phyloP scores from a whole-genome alignment of 176 grass and related monocot species.

The Zea mays region Zm-B73-REFERENCE-NAM-5.0 NC_050098.1:38077501-38078000 shows the following conservation, averaged over 20 bases:
- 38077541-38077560: conserved; percentile 16
- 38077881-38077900: conserved; percentile 63
- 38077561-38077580: conserved; percentile 23
- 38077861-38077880: conserved; percentile 42
- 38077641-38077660: conserved; percentile 99
- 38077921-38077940: conserved; percentile 58
- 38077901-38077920: conserved; percentile 35
- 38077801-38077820: conserved; percentile 58
- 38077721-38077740: conserved; percentile 74
- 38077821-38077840: conserved; percentile 63
- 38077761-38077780: conserved; percentile 57
- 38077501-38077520: conserved; percentile 3
- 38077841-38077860: conserved; percentile 53
- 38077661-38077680: conserved; percentile 98
- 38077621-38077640: conserved; percentile 95
- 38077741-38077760: conserved; percentile 42
- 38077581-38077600: conserved; percentile 94
- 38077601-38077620: conserved; percentile 96
- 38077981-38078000: conserved; percentile 2
- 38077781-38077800: conserved; percentile 56
- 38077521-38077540: neutral
- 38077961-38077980: conserved; percentile 22
- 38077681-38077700: conserved; percentile 79
- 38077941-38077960: conserved; percentile 60
- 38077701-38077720: conserved; percentile 77